Evolutionary conservation across 2,329 filamentous ascomycete genomes (phyloP).

Genomic region (Pseudocercospora musae): DNA sequence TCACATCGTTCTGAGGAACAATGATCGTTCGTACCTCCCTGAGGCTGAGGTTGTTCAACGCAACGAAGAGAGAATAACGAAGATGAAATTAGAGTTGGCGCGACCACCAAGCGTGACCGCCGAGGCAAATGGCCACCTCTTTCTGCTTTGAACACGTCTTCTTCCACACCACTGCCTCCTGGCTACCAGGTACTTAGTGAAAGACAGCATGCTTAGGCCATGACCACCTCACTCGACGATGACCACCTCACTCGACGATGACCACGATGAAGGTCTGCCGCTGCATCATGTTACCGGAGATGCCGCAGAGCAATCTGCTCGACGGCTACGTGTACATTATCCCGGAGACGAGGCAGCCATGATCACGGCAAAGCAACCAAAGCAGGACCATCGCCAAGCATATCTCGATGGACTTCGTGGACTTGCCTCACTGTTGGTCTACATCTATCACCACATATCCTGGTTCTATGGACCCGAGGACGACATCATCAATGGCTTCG

Average conservation of each 20-base stretch:
- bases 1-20: too few species aligned
- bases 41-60: too few species aligned
- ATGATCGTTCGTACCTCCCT: too few species aligned
- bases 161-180: not conserved
- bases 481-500: slow-evolving; percentile 34
- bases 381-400: slow-evolving; percentile 39
- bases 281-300: not conserved
- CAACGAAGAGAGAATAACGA: not conserved
- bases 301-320: not conserved
- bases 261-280: not conserved
- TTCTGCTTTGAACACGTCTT: not conserved
- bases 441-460: slow-evolving; percentile 56
- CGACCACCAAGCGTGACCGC: not conserved
- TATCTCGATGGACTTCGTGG: slow-evolving; percentile 64
- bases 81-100: not conserved
- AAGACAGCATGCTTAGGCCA: not conserved
- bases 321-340: not conserved
- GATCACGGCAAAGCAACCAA: not conserved
- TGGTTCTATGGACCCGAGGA: slow-evolving; percentile 41
- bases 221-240: not conserved
- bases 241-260: not conserved
- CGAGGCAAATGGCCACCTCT: not conserved
- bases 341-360: not conserved
- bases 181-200: too few species aligned
- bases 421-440: slow-evolving; percentile 63